Percentiles rank a stretch among this genome's conserved stretches.
Conservation (phyloP, 768 basidiomycete species). For the Boletus fagicola region DNA sequence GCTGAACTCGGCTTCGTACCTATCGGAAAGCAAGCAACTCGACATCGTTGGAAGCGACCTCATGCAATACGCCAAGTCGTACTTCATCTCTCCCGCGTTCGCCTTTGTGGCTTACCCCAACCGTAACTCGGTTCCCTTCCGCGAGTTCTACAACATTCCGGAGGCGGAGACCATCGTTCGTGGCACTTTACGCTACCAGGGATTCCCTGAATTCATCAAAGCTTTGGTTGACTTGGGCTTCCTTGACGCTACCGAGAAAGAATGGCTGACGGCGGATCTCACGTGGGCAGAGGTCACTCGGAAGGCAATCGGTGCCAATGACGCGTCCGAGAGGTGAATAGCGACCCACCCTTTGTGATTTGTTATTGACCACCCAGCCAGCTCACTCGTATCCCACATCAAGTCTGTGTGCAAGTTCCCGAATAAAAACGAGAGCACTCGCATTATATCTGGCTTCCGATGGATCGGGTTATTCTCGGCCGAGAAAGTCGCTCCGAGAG, state of each 20-base stretch:
- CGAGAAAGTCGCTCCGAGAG: conserved; percentile 59
- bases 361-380: conserved; percentile 28
- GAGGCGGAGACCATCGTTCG: conserved; percentile 92
- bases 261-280: conserved; percentile 70
- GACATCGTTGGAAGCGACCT: conserved; percentile 76
- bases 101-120: conserved; percentile 98
- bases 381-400: conserved; percentile 71
- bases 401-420: conserved; percentile 74
- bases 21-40: conserved; percentile 61
- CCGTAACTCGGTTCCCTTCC: conserved; percentile 88
- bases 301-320: conserved; percentile 65
- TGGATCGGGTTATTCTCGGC: conserved; percentile 93
- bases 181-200: conserved; percentile 92
- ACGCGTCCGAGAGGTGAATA: conserved; percentile 64
- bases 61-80: conserved; percentile 88
- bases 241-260: conserved; percentile 72
- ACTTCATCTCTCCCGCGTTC: conserved; percentile 93
- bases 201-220: conserved; percentile 93
- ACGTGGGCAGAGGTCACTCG: conserved; percentile 86
- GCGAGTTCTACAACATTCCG: conserved; percentile 87
- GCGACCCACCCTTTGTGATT: neutral
- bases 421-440: conserved; percentile 59
- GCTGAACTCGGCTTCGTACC: conserved; percentile 84
- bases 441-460: conserved; percentile 85
- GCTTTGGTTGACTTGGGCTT: conserved; percentile 86